phyloP scores from a whole-genome alignment of 768 basidiomycete genomes.

The Boletellus ananas region DNA sequence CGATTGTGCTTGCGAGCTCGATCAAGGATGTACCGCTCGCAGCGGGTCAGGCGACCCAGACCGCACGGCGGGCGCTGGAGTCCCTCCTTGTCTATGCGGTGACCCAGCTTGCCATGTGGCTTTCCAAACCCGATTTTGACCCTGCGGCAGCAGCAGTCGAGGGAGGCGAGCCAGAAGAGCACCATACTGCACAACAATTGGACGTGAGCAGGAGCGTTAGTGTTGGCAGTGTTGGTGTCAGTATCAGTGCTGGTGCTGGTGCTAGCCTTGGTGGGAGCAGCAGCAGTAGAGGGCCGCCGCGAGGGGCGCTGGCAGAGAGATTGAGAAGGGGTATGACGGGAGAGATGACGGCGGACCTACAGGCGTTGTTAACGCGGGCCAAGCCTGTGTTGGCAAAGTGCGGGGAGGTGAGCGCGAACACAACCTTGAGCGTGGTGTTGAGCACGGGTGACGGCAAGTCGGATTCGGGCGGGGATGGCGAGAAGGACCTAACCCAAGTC shows the following conservation, averaged over 20 bases:
- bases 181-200: slow-evolving; percentile 16
- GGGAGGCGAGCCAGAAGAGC: slow-evolving; percentile 41
- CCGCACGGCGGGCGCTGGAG: slow-evolving; percentile 62
- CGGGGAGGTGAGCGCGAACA: slow-evolving; percentile 26
- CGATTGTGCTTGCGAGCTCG: slow-evolving; percentile 37
- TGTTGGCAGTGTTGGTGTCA: too few relatives aligned
- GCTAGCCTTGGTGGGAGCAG: too few relatives aligned
- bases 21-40: slow-evolving; percentile 34
- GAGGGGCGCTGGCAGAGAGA: slow-evolving; percentile 55
- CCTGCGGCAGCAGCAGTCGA: slow-evolving; percentile 32
- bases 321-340: slow-evolving; percentile 74
- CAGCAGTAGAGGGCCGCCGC: slow-evolving; percentile 33
- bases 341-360: slow-evolving; percentile 73
- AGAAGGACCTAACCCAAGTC: slow-evolving; percentile 57
- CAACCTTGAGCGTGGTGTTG: too few relatives aligned
- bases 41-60: slow-evolving; percentile 55
- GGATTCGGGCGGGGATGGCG: slow-evolving; percentile 12
- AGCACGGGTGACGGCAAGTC: slow-evolving; percentile 35
- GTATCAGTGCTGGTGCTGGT: too few relatives aligned
- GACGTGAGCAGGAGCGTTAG: slow-evolving; percentile 23
- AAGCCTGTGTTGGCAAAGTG: slow-evolving; percentile 62
- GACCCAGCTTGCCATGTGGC: slow-evolving; percentile 77
- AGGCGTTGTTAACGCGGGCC: slow-evolving; percentile 60
- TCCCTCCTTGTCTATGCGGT: slow-evolving; percentile 64
- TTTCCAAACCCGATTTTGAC: slow-evolving; percentile 70